Evolutionary conservation across 495 filamentous ascomycete species (phyloP), one percentile per base, ranked within the genome.

Genomic region (Acidomyces sp.): DNA sequence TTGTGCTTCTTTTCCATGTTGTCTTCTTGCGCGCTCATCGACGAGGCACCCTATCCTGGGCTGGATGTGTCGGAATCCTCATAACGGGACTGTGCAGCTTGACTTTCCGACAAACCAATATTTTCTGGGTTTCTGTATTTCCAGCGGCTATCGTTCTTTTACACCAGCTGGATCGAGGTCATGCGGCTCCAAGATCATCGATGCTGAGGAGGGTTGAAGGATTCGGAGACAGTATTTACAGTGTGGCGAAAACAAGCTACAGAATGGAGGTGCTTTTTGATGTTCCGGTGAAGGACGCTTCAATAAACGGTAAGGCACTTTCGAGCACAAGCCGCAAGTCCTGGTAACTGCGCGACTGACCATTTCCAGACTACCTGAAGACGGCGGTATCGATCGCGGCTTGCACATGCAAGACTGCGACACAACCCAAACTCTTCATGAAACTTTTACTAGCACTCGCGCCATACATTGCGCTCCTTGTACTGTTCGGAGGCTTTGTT

Each of bases 111-210:
- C 90, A 97, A 60, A 97, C 90, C 9, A 97, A 97, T 53, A 80
- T 96, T 44, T 86, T 96, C 57, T 97, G 90, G 90, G 80, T 87
- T 2, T 75, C 82, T 1, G 62, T 86, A 0, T 95, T 90, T 55
- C 70, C 93, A 42, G 85, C 85, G 42, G 85, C 77, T 12, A 47
- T 88, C 19, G 76, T 83, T 42, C 66, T 72, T 11, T 68, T 83
- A 35, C 71, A 54, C 48, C 54, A 15, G 45, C 51, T 45, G 15
- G n/a, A 51, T 35, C 56, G 52, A 16, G 46, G 27, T 23, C 37
- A 46, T 43, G 13, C 22, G 21, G 39, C 36, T 0, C 28, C 37
- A 10, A 31, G 36, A 21, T 9, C 34, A 5, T 41, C 41, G 4
- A 53, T 46, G 36, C 16, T 37, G 21, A 25, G 34, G 30, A 10